Base-by-base conservation (phyloP, 2,329 filamentous ascomycete species). In the Didymosphaeria variabile region DNA sequence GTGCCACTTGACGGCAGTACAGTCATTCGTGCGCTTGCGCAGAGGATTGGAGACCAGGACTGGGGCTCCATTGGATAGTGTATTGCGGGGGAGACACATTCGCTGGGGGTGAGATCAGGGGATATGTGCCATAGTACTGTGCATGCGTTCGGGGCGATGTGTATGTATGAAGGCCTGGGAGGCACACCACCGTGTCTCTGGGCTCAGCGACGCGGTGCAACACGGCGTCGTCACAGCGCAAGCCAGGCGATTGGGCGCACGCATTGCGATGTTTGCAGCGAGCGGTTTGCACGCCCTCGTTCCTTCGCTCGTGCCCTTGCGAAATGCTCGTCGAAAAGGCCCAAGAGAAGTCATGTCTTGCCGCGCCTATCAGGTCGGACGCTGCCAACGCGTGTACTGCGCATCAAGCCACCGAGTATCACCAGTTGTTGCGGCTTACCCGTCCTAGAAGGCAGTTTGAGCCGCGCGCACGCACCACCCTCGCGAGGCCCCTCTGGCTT, bases 391-490 rank as follows among this genome's bases (percentile, higher is more conserved):
- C 49, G 51, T 54, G 51, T 44, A n/a, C n/a, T n/a, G n/a, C n/a
- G n/a, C n/a, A 54, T n/a, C 36, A 29, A 54, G 53, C 53, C 53
- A 46, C 40, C 36, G 40, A 7, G 42, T 32, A 23, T 9, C 36
- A 1, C 38, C 52, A 26, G 17, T 21, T 34, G 4, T 9, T 23
- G 26, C 40, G 17, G 17, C 38, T 46, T 55, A 55, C 53, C 42
- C 53, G n/a, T 45, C 53, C 5, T 15, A 55, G 53, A 47, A 55
- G 53, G 31, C 42, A 55, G 42, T 23, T 45, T 19, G 17, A 55
- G 53, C 29, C 42, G 42, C 42, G 42, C 53, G 53, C 53, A 34
- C 53, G 53, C 26, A 46, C 53, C 53, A 55, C 42, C 53, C 29
- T 26, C 29, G 19, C 19, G n/a, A 34, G 53, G 32, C 40, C n/a